Conservation (phyloP, 2,329 filamentous ascomycete species). For the Harringtonia aguacate region DNA sequence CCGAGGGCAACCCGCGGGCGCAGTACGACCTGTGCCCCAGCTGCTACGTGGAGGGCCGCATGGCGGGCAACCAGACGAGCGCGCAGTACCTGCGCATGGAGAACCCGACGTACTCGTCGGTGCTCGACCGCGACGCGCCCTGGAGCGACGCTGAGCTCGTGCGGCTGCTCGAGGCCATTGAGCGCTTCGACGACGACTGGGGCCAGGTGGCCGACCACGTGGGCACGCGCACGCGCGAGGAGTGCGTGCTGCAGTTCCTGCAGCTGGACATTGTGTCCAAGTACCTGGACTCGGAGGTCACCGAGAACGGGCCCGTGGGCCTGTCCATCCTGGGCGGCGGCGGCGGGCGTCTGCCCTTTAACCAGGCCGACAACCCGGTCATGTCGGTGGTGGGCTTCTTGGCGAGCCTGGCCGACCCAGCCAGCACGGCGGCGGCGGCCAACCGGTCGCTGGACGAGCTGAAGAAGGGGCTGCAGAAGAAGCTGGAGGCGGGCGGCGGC, state of each 20-base stretch:
- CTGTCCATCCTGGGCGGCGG: conserved; percentile 60
- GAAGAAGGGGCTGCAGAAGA: conserved; percentile 66
- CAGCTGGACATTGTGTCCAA: conserved; percentile 97
- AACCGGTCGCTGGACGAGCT: conserved; percentile 81
- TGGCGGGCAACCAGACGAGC: conserved; percentile 67
- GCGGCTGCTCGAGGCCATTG: conserved; percentile 80
- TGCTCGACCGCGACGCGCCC: conserved; percentile 73
- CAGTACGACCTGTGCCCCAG: conserved; percentile 87
- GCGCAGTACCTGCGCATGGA: conserved; percentile 83
- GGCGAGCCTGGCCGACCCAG: conserved; percentile 80
- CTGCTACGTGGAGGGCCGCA: conserved; percentile 76
- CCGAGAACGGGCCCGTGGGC: conserved; percentile 41
- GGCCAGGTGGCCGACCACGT: conserved; percentile 86
- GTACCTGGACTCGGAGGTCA: conserved; percentile 71
- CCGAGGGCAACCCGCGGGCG: conserved; percentile 49
- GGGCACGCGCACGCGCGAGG: conserved; percentile 80
- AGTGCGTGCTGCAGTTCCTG: conserved; percentile 93
- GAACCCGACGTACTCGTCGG: conserved; percentile 68
- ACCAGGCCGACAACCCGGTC: conserved; percentile 87
- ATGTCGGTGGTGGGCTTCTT: conserved; percentile 94
- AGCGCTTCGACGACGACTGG: conserved; percentile 95
- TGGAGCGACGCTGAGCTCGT: conserved; percentile 89
- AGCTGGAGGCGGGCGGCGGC: conserved; percentile 49
- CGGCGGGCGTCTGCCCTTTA: conserved; percentile 77
- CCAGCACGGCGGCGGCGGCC: conserved; percentile 81